These are phyloP conservation scores for Stromatinia cepivora DNA, from an alignment of 2,329 filamentous ascomycete genomes.

Conservation along the genomic window DNA sequence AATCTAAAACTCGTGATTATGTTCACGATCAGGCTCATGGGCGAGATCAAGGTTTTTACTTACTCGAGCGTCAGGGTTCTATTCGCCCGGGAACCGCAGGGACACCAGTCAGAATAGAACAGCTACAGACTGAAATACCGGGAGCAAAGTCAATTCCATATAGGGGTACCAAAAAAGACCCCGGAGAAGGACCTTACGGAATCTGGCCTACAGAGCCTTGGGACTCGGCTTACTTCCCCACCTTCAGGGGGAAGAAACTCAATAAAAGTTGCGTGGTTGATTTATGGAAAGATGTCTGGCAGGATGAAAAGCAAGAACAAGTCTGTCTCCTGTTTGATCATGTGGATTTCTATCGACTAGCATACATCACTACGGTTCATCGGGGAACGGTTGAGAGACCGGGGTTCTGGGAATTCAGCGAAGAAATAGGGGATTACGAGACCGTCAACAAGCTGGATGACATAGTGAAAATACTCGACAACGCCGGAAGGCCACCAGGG, in stretches of 20 bases:
- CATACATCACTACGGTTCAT: neutral
- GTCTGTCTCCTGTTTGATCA: neutral
- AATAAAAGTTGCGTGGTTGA: neutral
- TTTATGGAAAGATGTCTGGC: neutral
- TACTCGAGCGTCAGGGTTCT: neutral
- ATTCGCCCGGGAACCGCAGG: neutral
- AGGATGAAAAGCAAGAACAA: neutral
- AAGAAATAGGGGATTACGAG: no score
- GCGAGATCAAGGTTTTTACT: no score
- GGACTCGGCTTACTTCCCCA: neutral
- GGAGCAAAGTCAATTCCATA: neutral
- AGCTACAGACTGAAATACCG: neutral
- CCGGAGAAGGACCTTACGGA: neutral
- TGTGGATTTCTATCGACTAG: conserved; percentile 7
- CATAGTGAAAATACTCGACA: neutral
- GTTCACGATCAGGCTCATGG: neutral
- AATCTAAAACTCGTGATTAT: neutral
- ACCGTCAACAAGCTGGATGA: neutral
- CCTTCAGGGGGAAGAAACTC: neutral
- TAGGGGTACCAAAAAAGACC: no score
- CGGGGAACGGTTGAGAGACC: neutral
- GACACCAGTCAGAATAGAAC: neutral
- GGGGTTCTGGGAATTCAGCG: neutral
- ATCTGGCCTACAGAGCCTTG: neutral
- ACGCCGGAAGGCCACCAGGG: neutral